Evolutionary conservation across 163 green algal genomes (phyloP).

Genomic region (Scenedesmus sp.): DNA sequence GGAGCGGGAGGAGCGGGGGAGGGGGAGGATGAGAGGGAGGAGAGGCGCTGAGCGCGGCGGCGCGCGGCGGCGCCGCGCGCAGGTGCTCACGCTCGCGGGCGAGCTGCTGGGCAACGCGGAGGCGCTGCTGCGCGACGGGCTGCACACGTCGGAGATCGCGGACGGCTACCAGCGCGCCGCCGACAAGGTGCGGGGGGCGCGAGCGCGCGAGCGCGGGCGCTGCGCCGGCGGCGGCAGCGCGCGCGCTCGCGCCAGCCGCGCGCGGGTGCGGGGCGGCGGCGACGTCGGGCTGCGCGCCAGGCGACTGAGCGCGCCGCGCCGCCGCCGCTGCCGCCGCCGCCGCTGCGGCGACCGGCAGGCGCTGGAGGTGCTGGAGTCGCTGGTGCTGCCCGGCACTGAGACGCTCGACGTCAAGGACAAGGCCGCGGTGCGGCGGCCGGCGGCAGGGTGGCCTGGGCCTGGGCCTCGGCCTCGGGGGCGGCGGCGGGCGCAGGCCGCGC

Average conservation of each 20-base stretch:
- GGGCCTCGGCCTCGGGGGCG: too few species aligned
- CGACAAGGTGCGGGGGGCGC: slow-evolving; percentile 69
- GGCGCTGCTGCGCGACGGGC: slow-evolving; percentile 88
- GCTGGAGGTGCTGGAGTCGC: slow-evolving; percentile 85
- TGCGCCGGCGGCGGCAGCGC: too few species aligned
- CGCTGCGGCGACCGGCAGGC: slow-evolving; percentile 57
- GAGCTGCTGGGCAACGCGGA: slow-evolving; percentile 95
- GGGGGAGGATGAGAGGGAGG: too few species aligned
- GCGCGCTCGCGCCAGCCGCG: too few species aligned
- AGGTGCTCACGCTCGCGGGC: slow-evolving; percentile 93
- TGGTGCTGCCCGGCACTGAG: slow-evolving; percentile 82
- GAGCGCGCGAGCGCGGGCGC: too few species aligned
- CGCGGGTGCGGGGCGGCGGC: too few species aligned
- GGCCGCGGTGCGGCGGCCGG: slow-evolving; percentile 54
- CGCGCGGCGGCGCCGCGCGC: too few species aligned
- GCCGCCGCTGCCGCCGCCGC: slow-evolving; percentile 3
- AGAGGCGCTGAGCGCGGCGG: too few species aligned
- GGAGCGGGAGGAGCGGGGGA: too few species aligned
- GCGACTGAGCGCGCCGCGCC: neutral
- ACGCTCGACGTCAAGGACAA: slow-evolving; percentile 85
- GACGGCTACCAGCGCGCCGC: slow-evolving; percentile 93
- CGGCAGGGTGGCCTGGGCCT: too few species aligned
- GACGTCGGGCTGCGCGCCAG: too few species aligned
- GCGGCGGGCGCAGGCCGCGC: too few species aligned
- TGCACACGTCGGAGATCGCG: slow-evolving; percentile 95